Base-by-base conservation (phyloP, 106 monocot species). In the Dioscorea zingiberensis region DNA sequence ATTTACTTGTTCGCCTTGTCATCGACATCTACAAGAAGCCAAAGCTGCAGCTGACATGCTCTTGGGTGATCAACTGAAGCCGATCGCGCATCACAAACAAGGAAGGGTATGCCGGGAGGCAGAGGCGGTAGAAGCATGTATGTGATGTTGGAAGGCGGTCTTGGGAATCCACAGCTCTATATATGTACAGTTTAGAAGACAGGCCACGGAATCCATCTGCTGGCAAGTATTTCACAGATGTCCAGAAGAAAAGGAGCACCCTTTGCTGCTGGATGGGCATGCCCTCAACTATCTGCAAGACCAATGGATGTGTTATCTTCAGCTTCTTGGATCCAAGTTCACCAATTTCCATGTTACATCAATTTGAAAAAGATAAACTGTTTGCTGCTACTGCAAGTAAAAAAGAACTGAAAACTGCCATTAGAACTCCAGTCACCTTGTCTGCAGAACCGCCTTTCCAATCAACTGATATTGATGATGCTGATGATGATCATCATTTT, bases 51-150 rank as follows among this genome's bases (percentile, higher is more conserved):
- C 84, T 75, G 27, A 94, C 54, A 78, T 94, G 87, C 66, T 86
- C 94, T 65, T 80, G 94, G 47, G 87, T 76, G 79, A 94, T 73
- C 18, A 81, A 32, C 57, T 72, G 84, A 11, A 94, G 78, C 47
- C 72, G 63, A 5, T 72, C 63, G 2, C 66, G 69, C 86, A 87
- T 86, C 32, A 70, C 45, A 13, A 81, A 55, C 0, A 71, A 29
- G 13, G 94, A 79, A 9, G 74, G 26, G 56, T 94, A 94, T 22
- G 57, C 27, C 0, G 94, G 94, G 21, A 94, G 86, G 65, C 69
- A 69, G 18, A 94, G 66, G 18, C 69, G 76, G 66, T 84, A 84
- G 71, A 94, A 94, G 79, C 94, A 94, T 38, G 94, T 94, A 54
- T 94, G 89, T 2, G 94, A 90, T 16, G 86, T 76, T 3, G 94